phyloP scores from a whole-genome alignment of 202 grass and related monocot genomes.

The Setaria italica region DNA sequence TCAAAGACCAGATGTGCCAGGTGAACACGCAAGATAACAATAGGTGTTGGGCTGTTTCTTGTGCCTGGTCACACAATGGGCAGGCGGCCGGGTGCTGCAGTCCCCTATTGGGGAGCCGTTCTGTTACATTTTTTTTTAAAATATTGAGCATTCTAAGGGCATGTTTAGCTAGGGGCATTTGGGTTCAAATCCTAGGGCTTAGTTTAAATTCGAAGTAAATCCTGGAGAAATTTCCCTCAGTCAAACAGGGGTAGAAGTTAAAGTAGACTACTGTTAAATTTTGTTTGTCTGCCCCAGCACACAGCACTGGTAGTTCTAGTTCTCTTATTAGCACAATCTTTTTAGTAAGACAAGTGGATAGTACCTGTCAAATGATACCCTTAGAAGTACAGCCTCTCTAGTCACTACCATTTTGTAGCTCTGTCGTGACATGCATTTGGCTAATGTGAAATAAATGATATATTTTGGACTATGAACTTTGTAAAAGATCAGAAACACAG shows the following conservation, averaged over 20 bases:
- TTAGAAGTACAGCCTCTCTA: not conserved
- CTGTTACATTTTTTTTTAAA: not conserved
- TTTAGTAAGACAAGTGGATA: not conserved
- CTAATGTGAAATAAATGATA: not conserved
- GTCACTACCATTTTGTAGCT: not conserved
- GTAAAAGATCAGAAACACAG: not conserved
- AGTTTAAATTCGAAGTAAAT: not conserved
- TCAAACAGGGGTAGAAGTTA: not conserved
- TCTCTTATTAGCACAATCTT: not conserved
- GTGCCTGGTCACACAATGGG: too few relatives aligned
- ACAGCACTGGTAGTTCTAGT: not conserved
- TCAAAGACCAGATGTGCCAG: too few relatives aligned
- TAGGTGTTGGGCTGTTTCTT: too few relatives aligned
- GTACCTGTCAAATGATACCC: slow-evolving; percentile 23
- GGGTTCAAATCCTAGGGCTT: not conserved
- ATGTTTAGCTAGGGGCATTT: not conserved
- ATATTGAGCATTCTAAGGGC: not conserved
- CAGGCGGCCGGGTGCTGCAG: too few relatives aligned
- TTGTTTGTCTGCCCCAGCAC: not conserved
- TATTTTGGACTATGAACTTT: not conserved
- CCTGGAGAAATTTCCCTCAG: not conserved
- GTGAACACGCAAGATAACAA: too few relatives aligned
- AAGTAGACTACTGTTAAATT: not conserved
- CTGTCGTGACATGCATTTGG: not conserved
- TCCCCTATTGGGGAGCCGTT: too few relatives aligned